Evolutionary conservation across 2,329 filamentous ascomycete genomes (phyloP).

Genomic region (Akanthomyces lecanii): DNA sequence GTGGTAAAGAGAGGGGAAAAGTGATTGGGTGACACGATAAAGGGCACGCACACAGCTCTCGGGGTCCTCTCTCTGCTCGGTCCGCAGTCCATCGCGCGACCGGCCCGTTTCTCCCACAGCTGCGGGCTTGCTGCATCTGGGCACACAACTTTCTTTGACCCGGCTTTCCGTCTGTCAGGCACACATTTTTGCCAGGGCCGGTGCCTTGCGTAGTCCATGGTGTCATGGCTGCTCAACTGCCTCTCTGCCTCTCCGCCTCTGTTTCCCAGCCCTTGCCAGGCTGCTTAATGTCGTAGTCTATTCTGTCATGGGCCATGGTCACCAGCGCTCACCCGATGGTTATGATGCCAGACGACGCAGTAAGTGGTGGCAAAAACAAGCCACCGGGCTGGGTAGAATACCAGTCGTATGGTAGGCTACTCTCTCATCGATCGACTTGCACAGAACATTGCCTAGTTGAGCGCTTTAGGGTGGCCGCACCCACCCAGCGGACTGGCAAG

Average conservation of each 20-base stretch:
- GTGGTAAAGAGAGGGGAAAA: too few relatives aligned
- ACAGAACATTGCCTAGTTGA: not conserved
- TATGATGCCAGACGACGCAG: not conserved
- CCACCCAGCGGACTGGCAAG: constrained; percentile 9
- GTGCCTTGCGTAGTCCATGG: not conserved
- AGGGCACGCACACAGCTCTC: not conserved
- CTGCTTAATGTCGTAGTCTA: not conserved
- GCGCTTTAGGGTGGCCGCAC: not conserved
- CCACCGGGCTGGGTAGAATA: constrained; percentile 12
- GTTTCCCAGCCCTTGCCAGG: not conserved
- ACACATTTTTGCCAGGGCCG: not conserved
- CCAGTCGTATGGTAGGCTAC: not conserved
- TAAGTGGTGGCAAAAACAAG: not conserved
- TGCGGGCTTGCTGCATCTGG: not conserved
- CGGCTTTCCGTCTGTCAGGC: not conserved
- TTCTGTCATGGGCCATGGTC: not conserved
- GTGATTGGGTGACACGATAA: not conserved
- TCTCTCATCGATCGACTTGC: not conserved
- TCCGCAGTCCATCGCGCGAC: not conserved
- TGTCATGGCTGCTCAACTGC: not conserved
- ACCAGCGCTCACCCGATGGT: not conserved
- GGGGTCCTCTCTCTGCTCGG: not conserved
- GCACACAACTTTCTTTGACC: not conserved
- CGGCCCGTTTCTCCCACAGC: not conserved
- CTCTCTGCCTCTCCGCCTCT: not conserved